A percentile compares a stretch with the other conserved stretches of the same genome.
These are phyloP conservation scores for Fusarium clavum DNA, from an alignment of 2,329 filamentous ascomycete genomes.

Conservation along the genomic window DNA sequence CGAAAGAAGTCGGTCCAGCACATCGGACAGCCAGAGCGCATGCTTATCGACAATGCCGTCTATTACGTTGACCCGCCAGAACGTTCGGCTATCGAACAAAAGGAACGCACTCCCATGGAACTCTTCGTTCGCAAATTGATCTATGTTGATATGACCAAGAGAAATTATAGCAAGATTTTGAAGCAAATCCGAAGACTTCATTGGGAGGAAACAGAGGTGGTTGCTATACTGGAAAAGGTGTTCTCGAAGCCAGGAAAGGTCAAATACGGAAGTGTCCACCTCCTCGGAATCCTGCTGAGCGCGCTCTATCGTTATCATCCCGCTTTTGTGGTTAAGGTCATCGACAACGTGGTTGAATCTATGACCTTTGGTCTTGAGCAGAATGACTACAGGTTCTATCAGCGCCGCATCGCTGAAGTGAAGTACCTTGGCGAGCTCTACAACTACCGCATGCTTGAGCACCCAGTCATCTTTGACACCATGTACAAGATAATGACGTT, in stretches of 20 bases:
- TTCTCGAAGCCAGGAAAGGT: constrained; percentile 98
- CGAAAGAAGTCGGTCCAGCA: constrained; percentile 97
- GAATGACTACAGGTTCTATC: constrained; percentile 98
- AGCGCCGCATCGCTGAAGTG: constrained; percentile 92
- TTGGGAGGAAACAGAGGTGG: constrained; percentile 94
- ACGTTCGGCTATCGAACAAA: constrained; percentile 93
- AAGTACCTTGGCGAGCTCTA: constrained; percentile 98
- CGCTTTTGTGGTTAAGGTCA: constrained; percentile 88
- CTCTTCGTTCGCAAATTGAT: constrained; percentile 92
- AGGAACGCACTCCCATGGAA: constrained; percentile 93
- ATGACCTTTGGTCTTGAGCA: constrained; percentile 89
- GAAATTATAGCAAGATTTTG: constrained; percentile 91
- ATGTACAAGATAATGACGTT: constrained; percentile 96
- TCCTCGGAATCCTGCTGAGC: constrained; percentile 89
- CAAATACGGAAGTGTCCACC: constrained; percentile 96
- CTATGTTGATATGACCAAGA: constrained; percentile 93
- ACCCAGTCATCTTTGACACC: constrained; percentile 93
- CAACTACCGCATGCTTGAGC: constrained; percentile 97
- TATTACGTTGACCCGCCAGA: constrained; percentile 98
- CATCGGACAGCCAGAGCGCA: constrained; percentile 93
- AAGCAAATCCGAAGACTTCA: constrained; percentile 96
- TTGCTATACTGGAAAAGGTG: constrained; percentile 83
- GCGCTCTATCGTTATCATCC: constrained; percentile 93
- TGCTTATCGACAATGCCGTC: constrained; percentile 97
- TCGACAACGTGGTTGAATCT: constrained; percentile 91